Conservation (phyloP, 495 filamentous ascomycete species). For the Tuber magnatum region DNA sequence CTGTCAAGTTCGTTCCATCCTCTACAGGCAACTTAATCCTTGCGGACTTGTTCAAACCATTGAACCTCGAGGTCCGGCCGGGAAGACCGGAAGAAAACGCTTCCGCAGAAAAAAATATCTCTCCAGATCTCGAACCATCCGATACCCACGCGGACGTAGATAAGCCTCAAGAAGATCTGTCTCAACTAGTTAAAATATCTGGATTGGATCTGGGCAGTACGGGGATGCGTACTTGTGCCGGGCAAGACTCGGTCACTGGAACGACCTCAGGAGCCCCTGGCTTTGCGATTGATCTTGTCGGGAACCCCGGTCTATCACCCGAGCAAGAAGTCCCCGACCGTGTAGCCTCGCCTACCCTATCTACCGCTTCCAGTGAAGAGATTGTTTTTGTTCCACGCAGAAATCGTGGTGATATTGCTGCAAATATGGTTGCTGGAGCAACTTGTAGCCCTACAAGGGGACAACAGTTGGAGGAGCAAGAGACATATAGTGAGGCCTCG, state of each 20-base stretch:
- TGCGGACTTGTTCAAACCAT: slow-evolving; percentile 38
- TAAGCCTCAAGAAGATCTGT: background rate
- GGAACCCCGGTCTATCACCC: slow-evolving; percentile 17
- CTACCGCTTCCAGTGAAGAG: slow-evolving; percentile 23
- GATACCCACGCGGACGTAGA: background rate
- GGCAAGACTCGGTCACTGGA: background rate
- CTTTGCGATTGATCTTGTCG: slow-evolving; percentile 25
- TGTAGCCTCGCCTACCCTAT: slow-evolving; percentile 14
- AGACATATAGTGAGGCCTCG: background rate
- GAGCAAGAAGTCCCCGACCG: slow-evolving; percentile 5
- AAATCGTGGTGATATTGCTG: slow-evolving; percentile 2
- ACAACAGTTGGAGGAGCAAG: background rate
- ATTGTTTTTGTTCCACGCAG: slow-evolving; percentile 38
- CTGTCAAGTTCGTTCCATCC: slow-evolving; percentile 58
- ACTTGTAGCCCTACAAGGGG: background rate
- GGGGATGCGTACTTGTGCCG: background rate
- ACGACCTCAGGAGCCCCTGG: background rate
- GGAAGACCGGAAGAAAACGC: slow-evolving; percentile 14
- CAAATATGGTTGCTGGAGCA: background rate
- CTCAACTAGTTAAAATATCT: background rate
- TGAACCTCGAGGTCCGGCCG: slow-evolving; percentile 20
- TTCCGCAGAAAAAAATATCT: background rate
- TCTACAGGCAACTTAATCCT: slow-evolving; percentile 59
- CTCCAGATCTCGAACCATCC: background rate
- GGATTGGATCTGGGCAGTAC: background rate